phyloP scores from a whole-genome alignment of 2,329 filamentous ascomycete genomes.

The Aspergillus udagawae region DNA sequence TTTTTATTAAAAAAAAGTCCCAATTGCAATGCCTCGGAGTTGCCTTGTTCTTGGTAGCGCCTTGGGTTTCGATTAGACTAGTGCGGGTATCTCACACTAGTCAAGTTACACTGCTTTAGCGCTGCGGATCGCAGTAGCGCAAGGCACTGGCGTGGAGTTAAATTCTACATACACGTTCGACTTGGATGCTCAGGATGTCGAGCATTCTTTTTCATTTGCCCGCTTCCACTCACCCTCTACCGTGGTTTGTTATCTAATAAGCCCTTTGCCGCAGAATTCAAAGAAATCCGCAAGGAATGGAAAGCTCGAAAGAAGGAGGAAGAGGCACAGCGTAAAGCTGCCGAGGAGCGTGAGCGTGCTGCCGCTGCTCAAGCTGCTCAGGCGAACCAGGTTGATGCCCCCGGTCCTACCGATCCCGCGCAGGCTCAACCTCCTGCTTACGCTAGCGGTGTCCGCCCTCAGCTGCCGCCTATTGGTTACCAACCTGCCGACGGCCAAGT shows the following conservation, averaged over 20 bases:
- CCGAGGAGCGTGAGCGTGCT: conserved; percentile 76
- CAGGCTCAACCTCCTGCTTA: conserved; percentile 43
- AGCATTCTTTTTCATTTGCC: conserved; percentile 1
- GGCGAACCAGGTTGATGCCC: conserved; percentile 43
- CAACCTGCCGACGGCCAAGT: conserved; percentile 54
- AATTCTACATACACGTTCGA: conserved; percentile 23
- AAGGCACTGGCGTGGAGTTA: conserved; percentile 45
- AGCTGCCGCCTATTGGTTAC: conserved; percentile 73
- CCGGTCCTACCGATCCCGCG: conserved; percentile 46
- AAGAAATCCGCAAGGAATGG: conserved; percentile 98
- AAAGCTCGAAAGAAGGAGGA: conserved; percentile 99
- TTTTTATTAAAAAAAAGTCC: conserved; percentile 18
- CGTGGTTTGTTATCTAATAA: neutral
- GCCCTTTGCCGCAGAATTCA: conserved; percentile 68
- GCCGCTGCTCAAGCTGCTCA: conserved; percentile 52
- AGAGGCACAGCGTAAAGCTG: conserved; percentile 80
- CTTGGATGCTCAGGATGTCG: conserved; percentile 13
- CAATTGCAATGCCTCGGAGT: conserved; percentile 9
- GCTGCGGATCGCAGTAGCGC: conserved; percentile 53
- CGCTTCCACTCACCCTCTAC: conserved; percentile 1
- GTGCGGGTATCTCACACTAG: conserved; percentile 38
- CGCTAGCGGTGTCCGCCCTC: conserved; percentile 53
- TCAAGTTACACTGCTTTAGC: conserved; percentile 48
- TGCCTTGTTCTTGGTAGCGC: conserved; percentile 10
- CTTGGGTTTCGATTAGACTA: conserved; percentile 38